Evolutionary conservation across 352 stramenopile genomes (phyloP), one percentile per base, ranked within the genome.

Genomic region (Phytophthora pistaciae): DNA sequence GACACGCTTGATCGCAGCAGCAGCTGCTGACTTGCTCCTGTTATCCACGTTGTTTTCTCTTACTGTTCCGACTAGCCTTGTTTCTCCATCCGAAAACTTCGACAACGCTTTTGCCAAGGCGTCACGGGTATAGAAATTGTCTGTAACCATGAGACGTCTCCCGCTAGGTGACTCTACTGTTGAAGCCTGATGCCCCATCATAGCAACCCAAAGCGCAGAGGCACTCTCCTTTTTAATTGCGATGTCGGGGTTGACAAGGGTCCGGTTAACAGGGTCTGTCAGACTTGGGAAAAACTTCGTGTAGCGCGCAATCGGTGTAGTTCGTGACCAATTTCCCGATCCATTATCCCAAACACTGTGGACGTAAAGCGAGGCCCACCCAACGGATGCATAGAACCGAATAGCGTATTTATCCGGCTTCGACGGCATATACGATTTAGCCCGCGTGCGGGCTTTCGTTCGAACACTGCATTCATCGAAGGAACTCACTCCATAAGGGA

Each of bases 41-140:
- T 27, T 27, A 27, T 27, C 25, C 25, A 27, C 25, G 25, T 27
- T 27, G 25, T 27, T 27, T 27, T 27, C 25, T 27, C 25, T 27
- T 27, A 27, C 25, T 27, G 25, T 27, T 27, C 25, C 25, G 25
- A 27, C 25, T 27, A 7, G 1, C 53, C 10, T 23, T 14, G 9
- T 44, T 13, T 44, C 20, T 13, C 23, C 18, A 8, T 63, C 40
- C 29, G 38, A n/a, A 18, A n/a, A 46, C 4, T 1, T 13, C 0
- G 13, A 3, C 0, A 54, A 11, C 23, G 54, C 21, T 1, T 58
- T 69, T 2, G 54, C 62, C 1, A 69, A 44, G 3, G 20, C 14
- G 18, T 69, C 54, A 1, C 62, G 40, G 0, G 62, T 63, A 21
- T 62, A 69, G 2, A 69, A 69, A 23, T 63, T 69, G 46, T 69